These are phyloP conservation scores for Metarhizium anisopliae DNA, from an alignment of 2,329 filamentous ascomycete species.

Conservation along the genomic window DNA sequence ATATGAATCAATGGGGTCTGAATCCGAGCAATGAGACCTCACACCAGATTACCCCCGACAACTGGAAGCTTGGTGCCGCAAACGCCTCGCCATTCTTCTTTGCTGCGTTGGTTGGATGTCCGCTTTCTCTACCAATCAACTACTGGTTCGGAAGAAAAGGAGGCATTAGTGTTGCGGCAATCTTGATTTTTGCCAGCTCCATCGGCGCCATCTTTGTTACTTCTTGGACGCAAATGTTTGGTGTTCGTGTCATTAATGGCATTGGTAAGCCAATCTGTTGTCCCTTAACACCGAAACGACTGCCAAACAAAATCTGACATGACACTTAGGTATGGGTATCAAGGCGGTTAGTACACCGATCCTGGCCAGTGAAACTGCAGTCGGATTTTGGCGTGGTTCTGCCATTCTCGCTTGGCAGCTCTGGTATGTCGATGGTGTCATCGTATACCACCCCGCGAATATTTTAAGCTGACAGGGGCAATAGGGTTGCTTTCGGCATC, in stretches of 20 bases:
- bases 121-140: conserved; percentile 30
- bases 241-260: conserved; percentile 28
- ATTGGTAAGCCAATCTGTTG: conserved; percentile 20
- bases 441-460: neutral
- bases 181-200: conserved; percentile 30
- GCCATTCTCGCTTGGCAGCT: conserved; percentile 39
- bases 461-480: neutral
- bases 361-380: conserved; percentile 35
- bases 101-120: conserved; percentile 29
- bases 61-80: conserved; percentile 30
- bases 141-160: conserved; percentile 30
- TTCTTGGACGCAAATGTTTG: conserved; percentile 24
- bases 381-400: conserved; percentile 38
- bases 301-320: neutral
- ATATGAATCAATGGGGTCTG: conserved; percentile 13
- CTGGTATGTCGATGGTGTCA: conserved; percentile 17
- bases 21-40: neutral
- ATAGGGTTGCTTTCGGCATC: conserved; percentile 26
- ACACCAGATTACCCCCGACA: conserved; percentile 9
- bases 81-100: conserved; percentile 31
- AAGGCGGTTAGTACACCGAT: conserved; percentile 40
- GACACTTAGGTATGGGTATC: conserved; percentile 33
- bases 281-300: neutral
- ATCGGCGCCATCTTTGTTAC: conserved; percentile 25
- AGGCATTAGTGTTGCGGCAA: conserved; percentile 28